Evolutionary conservation across 2,329 filamentous ascomycete species (phyloP).

Genomic region (Ophiognomonia clavigignenti-juglandacearum): DNA sequence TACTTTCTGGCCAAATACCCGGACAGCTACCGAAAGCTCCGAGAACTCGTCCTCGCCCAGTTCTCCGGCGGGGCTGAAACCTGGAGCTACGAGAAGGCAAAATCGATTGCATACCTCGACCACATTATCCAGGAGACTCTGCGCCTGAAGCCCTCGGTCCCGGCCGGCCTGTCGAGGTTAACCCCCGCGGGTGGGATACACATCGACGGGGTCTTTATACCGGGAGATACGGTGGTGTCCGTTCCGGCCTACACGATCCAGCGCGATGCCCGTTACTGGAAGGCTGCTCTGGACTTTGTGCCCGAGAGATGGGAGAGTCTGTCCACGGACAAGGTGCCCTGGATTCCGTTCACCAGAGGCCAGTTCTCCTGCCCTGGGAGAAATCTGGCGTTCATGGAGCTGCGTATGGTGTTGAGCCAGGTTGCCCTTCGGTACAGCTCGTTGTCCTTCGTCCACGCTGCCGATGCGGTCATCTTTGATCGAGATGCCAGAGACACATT

Average conservation of each 20-base stretch:
- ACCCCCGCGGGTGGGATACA: constrained; percentile 30
- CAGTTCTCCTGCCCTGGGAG: constrained; percentile 11
- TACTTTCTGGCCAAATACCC: constrained; percentile 24
- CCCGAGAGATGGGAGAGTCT: constrained; percentile 15
- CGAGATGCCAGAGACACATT: too few relatives aligned
- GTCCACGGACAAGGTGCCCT: constrained; percentile 8
- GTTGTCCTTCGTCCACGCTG: too few relatives aligned
- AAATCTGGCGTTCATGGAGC: constrained; percentile 11
- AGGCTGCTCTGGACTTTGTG: constrained; percentile 2
- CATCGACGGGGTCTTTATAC: constrained; percentile 2
- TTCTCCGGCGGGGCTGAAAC: constrained; percentile 22
- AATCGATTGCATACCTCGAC: constrained; percentile 26
- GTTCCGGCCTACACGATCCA: constrained; percentile 10
- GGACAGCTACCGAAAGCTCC: constrained; percentile 10
- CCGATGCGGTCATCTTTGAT: too few relatives aligned
- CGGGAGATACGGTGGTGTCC: background rate
- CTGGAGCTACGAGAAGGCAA: constrained; percentile 28
- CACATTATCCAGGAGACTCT: constrained; percentile 37
- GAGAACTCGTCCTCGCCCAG: constrained; percentile 22
- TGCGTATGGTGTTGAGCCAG: constrained; percentile 12
- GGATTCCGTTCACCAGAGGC: constrained; percentile 13
- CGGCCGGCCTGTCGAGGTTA: constrained; percentile 28
- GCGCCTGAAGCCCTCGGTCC: constrained; percentile 35
- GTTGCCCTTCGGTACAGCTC: constrained; percentile 13
- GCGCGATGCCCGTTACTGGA: constrained; percentile 13